Evolutionary conservation across 2,329 filamentous ascomycete species (phyloP).

Genomic region (Mycocentrospora acerina): DNA sequence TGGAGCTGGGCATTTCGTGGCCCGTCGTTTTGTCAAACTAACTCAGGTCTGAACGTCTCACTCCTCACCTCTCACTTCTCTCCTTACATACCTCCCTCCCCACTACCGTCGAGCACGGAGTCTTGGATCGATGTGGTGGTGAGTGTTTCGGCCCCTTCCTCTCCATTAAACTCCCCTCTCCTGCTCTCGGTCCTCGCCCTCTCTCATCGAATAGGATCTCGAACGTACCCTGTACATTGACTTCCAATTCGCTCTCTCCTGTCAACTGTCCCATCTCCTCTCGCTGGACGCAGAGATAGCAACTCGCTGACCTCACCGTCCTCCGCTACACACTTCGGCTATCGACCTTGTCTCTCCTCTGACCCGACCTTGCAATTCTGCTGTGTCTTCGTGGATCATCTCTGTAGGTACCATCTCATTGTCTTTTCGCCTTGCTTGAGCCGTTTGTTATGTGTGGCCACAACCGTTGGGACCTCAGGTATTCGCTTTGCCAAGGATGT

Average conservation of each 20-base stretch:
- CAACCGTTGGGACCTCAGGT: too few relatives aligned
- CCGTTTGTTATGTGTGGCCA: too few relatives aligned
- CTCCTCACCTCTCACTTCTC: conserved; percentile 31
- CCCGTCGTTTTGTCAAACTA: conserved; percentile 39
- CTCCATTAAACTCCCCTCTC: conserved; percentile 39
- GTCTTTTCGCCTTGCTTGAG: conserved; percentile 11
- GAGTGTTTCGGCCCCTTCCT: conserved; percentile 34
- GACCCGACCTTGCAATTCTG: conserved; percentile 24
- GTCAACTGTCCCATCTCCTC: conserved; percentile 21
- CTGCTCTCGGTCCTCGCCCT: conserved; percentile 40
- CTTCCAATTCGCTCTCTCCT: conserved; percentile 18
- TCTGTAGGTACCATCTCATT: conserved; percentile 27
- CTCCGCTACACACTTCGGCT: conserved; percentile 46
- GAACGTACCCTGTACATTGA: conserved; percentile 35
- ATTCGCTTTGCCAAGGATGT: too few relatives aligned
- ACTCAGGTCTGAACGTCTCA: conserved; percentile 35
- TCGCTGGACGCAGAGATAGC: conserved; percentile 35
- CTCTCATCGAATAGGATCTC: conserved; percentile 37
- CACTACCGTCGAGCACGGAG: conserved; percentile 43
- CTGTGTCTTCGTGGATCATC: conserved; percentile 21
- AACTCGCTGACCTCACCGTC: conserved; percentile 30
- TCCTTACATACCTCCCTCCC: conserved; percentile 30
- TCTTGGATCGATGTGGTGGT: conserved; percentile 43
- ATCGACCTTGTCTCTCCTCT: conserved; percentile 1
- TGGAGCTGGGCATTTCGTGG: conserved; percentile 19